Evolutionary conservation across 306 rosid genomes (phyloP), one percentile per base, ranked within the genome.

Genomic region (Pterocarpus macrocarpus): DNA sequence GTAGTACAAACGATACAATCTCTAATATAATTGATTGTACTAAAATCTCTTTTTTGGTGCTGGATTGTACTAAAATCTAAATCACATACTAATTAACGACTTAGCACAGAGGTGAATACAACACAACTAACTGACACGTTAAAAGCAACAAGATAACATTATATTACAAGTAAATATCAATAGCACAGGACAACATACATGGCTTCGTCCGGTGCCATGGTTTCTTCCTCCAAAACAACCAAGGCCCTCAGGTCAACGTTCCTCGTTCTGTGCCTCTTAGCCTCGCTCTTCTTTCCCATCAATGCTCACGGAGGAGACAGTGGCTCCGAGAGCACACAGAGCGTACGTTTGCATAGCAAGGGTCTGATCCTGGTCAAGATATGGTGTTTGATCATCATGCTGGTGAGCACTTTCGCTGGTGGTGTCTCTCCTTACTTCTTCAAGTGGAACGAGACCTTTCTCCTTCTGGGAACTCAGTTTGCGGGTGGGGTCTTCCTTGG

Each of bases 401-500:
- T 93, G 0, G 84, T 86, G 45, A 79, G 65, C 87, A 93, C 97
- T 33, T 93, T 93, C 49, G 83, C 77, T 0, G 90, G 92, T 1
- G 97, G 97, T 1, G 73, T 93, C 4, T 93, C 97, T 14, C 94
- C 97, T 0, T 93, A 93, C 81, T 90, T 88, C 43, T 83, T 5
- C 66, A 71, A 90, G 1, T 91, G 97, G 97, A 90, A 91, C 11
- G 98, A 94, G 10, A 67, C 81, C 55, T 94, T 94, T 87, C 93
- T 94, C 57, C 78, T 90, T 0, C 10, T 90, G 52, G 95, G 97
- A 12, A 91, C 95, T 2, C 97, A 90, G 32, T 90, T 94, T 38
- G 92, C 97, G 0, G 98, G 87, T 17, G 98, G 98, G 3, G 89
- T 94, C 32, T 93, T 93, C 75, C 80, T 93, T 32, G 98, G 91